Evolutionary conservation across 1,139 yeast genomes (phyloP).

Genomic region (Suhomyces coccinellae): DNA sequence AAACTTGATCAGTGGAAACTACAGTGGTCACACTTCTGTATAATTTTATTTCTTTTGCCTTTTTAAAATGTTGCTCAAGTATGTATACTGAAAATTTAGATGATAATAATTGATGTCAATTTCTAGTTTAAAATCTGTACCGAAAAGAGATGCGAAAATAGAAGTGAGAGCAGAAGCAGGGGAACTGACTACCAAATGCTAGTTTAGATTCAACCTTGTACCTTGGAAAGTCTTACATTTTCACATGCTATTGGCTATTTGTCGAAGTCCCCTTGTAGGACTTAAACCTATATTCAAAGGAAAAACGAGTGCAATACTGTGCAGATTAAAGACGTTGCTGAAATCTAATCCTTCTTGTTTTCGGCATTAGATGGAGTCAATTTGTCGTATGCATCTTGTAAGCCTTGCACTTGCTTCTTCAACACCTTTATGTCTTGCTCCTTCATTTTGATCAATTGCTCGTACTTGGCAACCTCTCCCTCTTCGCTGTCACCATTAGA

Average conservation of each 20-base stretch:
- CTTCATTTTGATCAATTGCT: constrained; percentile 44
- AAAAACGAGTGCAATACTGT: too few species aligned
- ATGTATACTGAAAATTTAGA: not conserved
- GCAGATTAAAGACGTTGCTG: not conserved
- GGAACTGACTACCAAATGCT: too few species aligned
- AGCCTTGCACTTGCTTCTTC: constrained; percentile 53
- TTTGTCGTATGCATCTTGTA: constrained; percentile 54
- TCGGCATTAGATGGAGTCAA: constrained; percentile 24
- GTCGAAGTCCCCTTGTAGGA: too few species aligned
- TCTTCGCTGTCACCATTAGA: constrained; percentile 19
- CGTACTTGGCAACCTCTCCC: constrained; percentile 37
- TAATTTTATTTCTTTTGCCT: constrained; percentile 3
- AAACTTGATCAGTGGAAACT: constrained; percentile 39
- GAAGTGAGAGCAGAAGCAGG: not conserved
- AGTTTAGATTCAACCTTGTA: too few species aligned
- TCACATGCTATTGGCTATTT: too few species aligned
- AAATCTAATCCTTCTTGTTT: not conserved
- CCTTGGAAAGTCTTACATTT: too few species aligned
- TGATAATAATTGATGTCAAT: not conserved
- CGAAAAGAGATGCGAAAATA: not conserved
- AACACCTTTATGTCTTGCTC: constrained; percentile 51
- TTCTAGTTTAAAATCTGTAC: not conserved
- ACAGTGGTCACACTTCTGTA: constrained; percentile 29
- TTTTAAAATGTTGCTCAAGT: constrained; percentile 3
- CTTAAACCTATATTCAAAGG: too few species aligned